These are phyloP conservation scores for Ogataea glucozyma DNA, from an alignment of 805 yeast species.

Conservation along the genomic window DNA sequence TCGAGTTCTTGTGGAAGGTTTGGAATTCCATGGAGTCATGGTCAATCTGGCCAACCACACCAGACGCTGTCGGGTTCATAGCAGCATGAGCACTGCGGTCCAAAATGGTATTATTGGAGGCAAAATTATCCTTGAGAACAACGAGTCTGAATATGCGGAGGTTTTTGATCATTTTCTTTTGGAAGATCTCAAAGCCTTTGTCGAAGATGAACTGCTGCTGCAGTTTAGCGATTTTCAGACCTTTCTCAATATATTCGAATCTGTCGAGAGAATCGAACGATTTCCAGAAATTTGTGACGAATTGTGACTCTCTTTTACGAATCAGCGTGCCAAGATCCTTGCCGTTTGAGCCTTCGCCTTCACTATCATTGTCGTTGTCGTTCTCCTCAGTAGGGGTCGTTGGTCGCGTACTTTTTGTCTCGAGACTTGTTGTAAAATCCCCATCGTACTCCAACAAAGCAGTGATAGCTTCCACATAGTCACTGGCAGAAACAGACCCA, in stretches of 20 bases:
- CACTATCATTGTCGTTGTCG: conserved; percentile 28
- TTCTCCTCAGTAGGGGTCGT: conserved; percentile 26
- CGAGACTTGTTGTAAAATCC: conserved; percentile 19
- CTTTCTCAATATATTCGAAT: conserved; percentile 59
- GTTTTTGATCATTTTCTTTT: conserved; percentile 76
- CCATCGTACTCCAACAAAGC: conserved; percentile 77
- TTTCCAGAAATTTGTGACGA: conserved; percentile 50
- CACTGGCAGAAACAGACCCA: conserved; percentile 88
- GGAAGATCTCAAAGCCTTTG: conserved; percentile 88
- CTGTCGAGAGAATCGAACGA: conserved; percentile 55
- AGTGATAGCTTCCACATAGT: conserved; percentile 83
- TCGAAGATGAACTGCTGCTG: conserved; percentile 82
- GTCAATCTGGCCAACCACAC: conserved; percentile 19
- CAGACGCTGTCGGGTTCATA: conserved; percentile 3
- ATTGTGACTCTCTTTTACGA: conserved; percentile 34
- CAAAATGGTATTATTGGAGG: conserved; percentile 20
- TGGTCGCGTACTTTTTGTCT: conserved; percentile 12
- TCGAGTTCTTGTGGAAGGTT: conserved; percentile 60
- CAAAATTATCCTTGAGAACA: conserved; percentile 72
- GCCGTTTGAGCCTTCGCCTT: conserved; percentile 25
- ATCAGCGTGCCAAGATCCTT: conserved; percentile 32
- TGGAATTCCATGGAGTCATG: conserved; percentile 35
- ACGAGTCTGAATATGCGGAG: conserved; percentile 80
- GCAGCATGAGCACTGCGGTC: conserved; percentile 9
- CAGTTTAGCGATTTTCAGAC: conserved; percentile 79